phyloP scores from a whole-genome alignment of 1,139 yeast species.

The Protomyces lactucae-debilis region DNA sequence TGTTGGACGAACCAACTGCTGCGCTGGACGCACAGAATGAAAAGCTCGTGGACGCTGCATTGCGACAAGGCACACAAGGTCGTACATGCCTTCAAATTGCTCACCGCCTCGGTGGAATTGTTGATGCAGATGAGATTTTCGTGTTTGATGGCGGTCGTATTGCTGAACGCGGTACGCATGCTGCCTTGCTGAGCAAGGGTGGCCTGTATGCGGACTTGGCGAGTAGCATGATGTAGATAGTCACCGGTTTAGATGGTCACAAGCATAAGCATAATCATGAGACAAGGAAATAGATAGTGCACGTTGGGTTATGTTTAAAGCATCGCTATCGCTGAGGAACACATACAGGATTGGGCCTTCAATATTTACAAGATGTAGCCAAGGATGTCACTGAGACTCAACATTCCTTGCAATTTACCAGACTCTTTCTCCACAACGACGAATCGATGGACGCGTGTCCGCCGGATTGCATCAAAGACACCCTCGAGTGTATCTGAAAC shows the following conservation, averaged over 20 bases:
- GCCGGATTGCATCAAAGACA: constrained; percentile 87
- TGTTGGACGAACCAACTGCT: constrained; percentile 53
- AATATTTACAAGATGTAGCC: constrained; percentile 50
- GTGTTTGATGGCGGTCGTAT: constrained; percentile 70
- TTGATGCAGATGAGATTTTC: constrained; percentile 65
- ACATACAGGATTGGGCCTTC: background rate
- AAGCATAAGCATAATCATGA: too few species aligned
- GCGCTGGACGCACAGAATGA: background rate
- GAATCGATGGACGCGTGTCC: constrained; percentile 83
- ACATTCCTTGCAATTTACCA: constrained; percentile 73
- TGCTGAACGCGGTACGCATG: constrained; percentile 62
- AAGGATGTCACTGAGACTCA: constrained; percentile 86
- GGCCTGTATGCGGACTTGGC: constrained; percentile 26
- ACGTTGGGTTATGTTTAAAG: too few species aligned
- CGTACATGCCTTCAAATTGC: constrained; percentile 71
- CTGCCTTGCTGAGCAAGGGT: constrained; percentile 46
- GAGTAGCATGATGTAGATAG: background rate
- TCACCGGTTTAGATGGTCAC: too few species aligned
- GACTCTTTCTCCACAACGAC: constrained; percentile 76
- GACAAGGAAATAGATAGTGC: too few species aligned
- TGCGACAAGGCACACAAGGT: background rate
- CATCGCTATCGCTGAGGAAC: too few species aligned
- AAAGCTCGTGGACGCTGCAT: background rate
- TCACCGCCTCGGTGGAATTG: constrained; percentile 73
- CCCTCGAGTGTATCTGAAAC: constrained; percentile 80